Conservation (phyloP, 2,329 filamentous ascomycete species). For the Calycina marina region DNA sequence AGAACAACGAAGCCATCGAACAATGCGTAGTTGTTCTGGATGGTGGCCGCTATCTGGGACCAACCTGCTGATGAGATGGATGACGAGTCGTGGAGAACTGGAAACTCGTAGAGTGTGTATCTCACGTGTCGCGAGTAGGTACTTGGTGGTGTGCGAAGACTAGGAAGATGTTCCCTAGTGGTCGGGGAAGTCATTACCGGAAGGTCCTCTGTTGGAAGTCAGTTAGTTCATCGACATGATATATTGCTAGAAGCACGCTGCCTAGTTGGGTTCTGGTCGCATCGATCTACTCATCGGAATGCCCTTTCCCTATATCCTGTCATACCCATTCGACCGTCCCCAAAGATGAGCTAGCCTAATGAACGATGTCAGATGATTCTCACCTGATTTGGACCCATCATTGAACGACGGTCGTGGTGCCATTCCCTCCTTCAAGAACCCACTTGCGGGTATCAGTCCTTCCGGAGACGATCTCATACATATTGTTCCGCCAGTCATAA, state of each 20-base stretch:
- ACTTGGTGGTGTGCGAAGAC: slow-evolving; percentile 42
- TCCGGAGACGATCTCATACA: slow-evolving; percentile 55
- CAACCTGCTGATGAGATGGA: slow-evolving; percentile 60
- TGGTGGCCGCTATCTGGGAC: slow-evolving; percentile 44
- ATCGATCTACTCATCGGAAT: no score
- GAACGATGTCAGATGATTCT: slow-evolving; percentile 5
- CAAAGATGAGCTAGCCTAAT: not conserved
- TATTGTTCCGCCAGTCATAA: slow-evolving; percentile 56
- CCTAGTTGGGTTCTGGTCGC: no score
- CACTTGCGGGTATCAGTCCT: slow-evolving; percentile 43
- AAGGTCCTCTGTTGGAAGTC: slow-evolving; percentile 15
- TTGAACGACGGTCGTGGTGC: slow-evolving; percentile 54
- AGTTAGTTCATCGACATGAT: no score
- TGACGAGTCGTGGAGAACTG: slow-evolving; percentile 52
- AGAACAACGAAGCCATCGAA: slow-evolving; percentile 62
- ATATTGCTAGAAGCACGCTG: no score
- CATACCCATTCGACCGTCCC: no score
- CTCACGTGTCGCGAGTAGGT: slow-evolving; percentile 49
- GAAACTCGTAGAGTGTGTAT: slow-evolving; percentile 56
- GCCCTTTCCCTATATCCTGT: no score
- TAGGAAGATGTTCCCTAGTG: slow-evolving; percentile 16
- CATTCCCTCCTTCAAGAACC: slow-evolving; percentile 51
- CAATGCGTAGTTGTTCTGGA: slow-evolving; percentile 50
- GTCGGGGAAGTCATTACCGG: slow-evolving; percentile 17
- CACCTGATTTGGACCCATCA: slow-evolving; percentile 40